Evolutionary conservation across 495 filamentous ascomycete species (phyloP), one percentile per base, ranked within the genome.

Genomic region (Friedmanniomyces simplex): DNA sequence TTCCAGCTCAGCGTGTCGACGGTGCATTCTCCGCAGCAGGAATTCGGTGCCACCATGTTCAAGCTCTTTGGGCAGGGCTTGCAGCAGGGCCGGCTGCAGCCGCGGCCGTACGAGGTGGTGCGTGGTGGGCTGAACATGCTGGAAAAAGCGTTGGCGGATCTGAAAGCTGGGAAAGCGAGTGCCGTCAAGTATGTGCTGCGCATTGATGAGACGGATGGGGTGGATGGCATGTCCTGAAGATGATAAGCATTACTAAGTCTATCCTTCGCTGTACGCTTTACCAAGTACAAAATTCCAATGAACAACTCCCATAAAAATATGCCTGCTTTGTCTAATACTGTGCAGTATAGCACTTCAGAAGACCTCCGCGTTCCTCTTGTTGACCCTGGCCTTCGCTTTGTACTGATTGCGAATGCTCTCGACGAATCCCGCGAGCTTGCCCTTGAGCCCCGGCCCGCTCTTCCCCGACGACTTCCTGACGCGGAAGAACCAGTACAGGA

Each of bases 401-500:
- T 49, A 24, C 3, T 3, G 3, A 5, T 34, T 34, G 25, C 30
- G 25, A n/a, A 52, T 14, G 12, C 13, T 34, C 25, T 52, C 25
- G 25, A 14, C 2, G 11, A 52, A 11, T 21, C 30, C 25, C 11
- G 25, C 50, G 4, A 36, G 18, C 50, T 37, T 52, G 50, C 50
- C 50, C 14, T 28, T 24, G 46, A 49, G 25, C 3, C 50, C 50
- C 4, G 25, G 2, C 8, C 25, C 24, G 5, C 25, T 52, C 50
- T 52, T 52, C 14, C 25, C 25, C 11, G 25, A 6, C n/a, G 50
- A 34, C 21, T 54, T 54, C 16, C 32, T 5, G 5, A 95, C 85
- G 6, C 89, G 74, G 7, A 79, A 77, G 52, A 90, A 68, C 85
- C 86, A 95, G 71, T 95, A 96, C 18, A 96, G 66, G 42, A 77